Percentiles rank a stretch among this genome's conserved stretches.
These are phyloP conservation scores for Lactifluus echinatus DNA, from an alignment of 768 basidiomycete species.

Conservation along the genomic window DNA sequence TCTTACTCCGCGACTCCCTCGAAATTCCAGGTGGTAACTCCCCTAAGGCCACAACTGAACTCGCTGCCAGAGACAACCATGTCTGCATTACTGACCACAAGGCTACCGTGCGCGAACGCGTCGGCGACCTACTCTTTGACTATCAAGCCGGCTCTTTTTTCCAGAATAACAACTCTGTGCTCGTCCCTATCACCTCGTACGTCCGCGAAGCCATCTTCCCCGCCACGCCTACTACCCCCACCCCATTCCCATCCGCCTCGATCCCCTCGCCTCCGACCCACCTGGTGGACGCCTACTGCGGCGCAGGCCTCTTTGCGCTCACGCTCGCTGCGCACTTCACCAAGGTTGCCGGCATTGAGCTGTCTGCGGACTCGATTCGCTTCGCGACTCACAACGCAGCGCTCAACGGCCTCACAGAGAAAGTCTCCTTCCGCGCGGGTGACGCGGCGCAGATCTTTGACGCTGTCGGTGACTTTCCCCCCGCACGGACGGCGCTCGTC, in stretches of 20 bases:
- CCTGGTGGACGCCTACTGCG: conserved; percentile 94
- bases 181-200: conserved; percentile 76
- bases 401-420: conserved; percentile 49
- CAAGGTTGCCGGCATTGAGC: conserved; percentile 82
- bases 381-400: conserved; percentile 57
- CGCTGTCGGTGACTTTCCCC: conserved; percentile 55
- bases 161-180: conserved; percentile 95
- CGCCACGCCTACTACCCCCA: conserved; percentile 14
- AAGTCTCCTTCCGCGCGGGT: conserved; percentile 65
- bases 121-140: conserved; percentile 75
- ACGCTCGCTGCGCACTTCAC: conserved; percentile 67
- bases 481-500: conserved; percentile 55
- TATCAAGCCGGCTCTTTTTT: conserved; percentile 88
- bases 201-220: conserved; percentile 66
- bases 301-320: conserved; percentile 82
- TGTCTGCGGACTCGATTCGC: conserved; percentile 62
- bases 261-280: conserved; percentile 46
- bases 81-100: conserved; percentile 82
- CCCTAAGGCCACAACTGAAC: conserved; percentile 13
- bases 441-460: conserved; percentile 84
- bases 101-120: conserved; percentile 70
- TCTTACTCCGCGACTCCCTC: conserved; percentile 84
- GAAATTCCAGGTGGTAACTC: conserved; percentile 27
- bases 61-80: conserved; percentile 40
- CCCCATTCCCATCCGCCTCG: not conserved